Evolutionary conservation across 2,329 filamentous ascomycete genomes (phyloP), one percentile per base, ranked within the genome.

Genomic region (Fusarium sp.): DNA sequence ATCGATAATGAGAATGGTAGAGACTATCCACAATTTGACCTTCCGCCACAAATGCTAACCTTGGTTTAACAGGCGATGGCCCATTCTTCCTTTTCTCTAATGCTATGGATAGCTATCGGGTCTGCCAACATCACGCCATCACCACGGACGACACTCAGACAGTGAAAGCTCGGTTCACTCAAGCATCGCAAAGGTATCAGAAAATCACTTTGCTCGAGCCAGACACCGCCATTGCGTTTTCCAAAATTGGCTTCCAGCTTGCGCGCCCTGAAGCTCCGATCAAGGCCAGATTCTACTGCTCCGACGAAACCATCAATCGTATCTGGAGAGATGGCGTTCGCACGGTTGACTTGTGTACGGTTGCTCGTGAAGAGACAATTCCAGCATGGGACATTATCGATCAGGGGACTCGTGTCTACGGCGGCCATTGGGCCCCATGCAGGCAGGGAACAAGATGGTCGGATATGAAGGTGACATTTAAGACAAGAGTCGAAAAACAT

Each of bases 1-100:
- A 48, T 60, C 0, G 8, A 24, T 0, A 18, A 48, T 1, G 16
- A 48, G 2, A 29, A 60, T 42, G 57, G 57, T 60, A 16, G n/a
- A 6, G 7, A 7, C 5, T 3, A 1, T 11, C 0, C 2, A 1
- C 3, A 13, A 6, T 7, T 3, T 11, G 0, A n/a, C 0, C 4
- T 11, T 1, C 8, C 35, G 16, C 3, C 4, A 6, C 2, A 8
- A 8, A 23, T 18, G 11, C 10, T 33, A 23, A 26, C 7, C 8
- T 2, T 4, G 20, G 7, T 5, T 26, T 12, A 11, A 18, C n/a
- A 60, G 53, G 57, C 16, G 57, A 60, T 28, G 57, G 57, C 3
- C 53, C 53, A 4, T 60, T 60, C 21, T 60, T 60, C 23, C 13
- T 60, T 9, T 60, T 60, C 28, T 41, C 57, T 3, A 60, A 60